phyloP scores from a whole-genome alignment of 2,329 filamentous ascomycete genomes.

The Didymella keratinophila region DNA sequence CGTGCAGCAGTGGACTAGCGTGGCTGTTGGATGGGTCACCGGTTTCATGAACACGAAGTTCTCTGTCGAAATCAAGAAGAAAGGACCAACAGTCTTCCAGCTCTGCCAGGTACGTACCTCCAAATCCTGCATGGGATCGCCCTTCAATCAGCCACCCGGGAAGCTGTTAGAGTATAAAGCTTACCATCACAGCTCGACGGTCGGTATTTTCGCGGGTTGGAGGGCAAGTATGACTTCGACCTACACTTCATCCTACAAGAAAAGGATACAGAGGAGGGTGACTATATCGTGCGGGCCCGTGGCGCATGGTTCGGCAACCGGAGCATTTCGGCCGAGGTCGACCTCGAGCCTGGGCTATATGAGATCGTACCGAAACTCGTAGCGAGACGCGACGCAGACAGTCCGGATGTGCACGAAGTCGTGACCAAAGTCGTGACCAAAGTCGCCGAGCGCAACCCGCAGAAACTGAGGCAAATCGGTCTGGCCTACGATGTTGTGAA shows the following conservation, averaged over 20 bases:
- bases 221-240: conserved; percentile 64
- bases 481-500: conserved; percentile 75
- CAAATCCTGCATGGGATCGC: conserved; percentile 32
- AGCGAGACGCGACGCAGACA: conserved; percentile 61
- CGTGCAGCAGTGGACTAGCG: conserved; percentile 66
- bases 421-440: conserved; percentile 66
- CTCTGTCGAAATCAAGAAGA: conserved; percentile 60
- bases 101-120: conserved; percentile 63
- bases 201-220: conserved; percentile 65
- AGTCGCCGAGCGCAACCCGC: conserved; percentile 49
- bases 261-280: conserved; percentile 55
- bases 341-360: conserved; percentile 76
- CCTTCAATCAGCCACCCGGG: neutral
- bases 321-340: conserved; percentile 77
- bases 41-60: conserved; percentile 70
- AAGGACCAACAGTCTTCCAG: conserved; percentile 64
- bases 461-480: conserved; percentile 69
- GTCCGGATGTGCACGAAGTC: conserved; percentile 68
- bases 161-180: neutral
- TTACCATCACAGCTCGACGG: conserved; percentile 61
- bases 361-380: conserved; percentile 76
- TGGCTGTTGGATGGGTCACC: conserved; percentile 66
- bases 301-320: conserved; percentile 67
- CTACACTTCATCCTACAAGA: conserved; percentile 67
- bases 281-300: conserved; percentile 63